Percentiles rank a stretch among this genome's conserved stretches.
Conservation (phyloP, 257 asterid species). For the Nicotiana knightiana region DNA sequence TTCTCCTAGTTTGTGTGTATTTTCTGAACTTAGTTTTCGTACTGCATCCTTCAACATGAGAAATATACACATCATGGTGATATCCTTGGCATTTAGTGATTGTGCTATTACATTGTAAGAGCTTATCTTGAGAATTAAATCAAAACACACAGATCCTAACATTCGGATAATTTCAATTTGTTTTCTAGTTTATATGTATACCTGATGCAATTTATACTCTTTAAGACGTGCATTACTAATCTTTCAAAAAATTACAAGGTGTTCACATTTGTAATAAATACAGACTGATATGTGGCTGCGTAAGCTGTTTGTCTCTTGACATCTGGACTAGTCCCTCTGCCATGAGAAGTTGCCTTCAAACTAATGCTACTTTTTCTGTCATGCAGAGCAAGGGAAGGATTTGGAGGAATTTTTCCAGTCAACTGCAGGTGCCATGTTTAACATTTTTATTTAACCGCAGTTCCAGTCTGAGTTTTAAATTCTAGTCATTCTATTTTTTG, state of each 20-base stretch:
- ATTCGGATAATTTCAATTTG: not conserved
- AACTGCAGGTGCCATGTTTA: conserved; percentile 59
- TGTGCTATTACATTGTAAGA: not conserved
- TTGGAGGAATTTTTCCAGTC: conserved; percentile 84
- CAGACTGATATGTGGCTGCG: not conserved
- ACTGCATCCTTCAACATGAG: not conserved
- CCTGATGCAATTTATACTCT: not conserved
- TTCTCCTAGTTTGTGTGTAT: not conserved
- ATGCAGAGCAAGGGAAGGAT: conserved; percentile 80
- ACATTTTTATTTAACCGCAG: not conserved
- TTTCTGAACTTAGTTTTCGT: not conserved
- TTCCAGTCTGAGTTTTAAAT: not conserved
- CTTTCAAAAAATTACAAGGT: not conserved
- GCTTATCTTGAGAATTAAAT: not conserved
- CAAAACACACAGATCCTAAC: not conserved
- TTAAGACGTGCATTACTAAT: not conserved
- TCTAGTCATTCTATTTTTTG: not conserved
- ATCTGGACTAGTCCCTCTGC: not conserved
- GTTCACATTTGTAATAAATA: not conserved
- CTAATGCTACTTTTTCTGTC: conserved; percentile 1
- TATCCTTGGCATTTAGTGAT: not conserved
- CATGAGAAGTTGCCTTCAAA: not conserved
- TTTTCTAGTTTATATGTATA: not conserved
- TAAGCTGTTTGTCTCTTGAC: not conserved
- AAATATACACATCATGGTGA: not conserved